These are phyloP conservation scores for Spatholobus suberectus DNA, from an alignment of 306 rosid genomes.

Conservation along the genomic window DNA sequence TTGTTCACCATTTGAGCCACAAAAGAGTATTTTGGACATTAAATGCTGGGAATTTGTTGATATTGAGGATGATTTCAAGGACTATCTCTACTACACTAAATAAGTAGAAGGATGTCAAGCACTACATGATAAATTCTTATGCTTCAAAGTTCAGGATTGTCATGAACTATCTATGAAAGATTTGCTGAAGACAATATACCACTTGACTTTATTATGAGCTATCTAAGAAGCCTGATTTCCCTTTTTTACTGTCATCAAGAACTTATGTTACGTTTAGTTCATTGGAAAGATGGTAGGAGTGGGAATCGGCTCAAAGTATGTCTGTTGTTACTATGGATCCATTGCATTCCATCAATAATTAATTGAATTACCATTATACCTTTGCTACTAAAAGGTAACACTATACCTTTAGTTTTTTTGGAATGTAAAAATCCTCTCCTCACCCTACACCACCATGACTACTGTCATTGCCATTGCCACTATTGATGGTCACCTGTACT, in stretches of 20 bases:
- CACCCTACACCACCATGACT: background rate
- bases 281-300: background rate
- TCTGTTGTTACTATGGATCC: background rate
- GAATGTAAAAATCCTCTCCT: background rate
- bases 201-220: constrained; percentile 2
- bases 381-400: background rate
- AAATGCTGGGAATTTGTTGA: background rate
- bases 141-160: background rate
- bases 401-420: background rate
- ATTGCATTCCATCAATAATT: background rate
- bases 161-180: too few species aligned
- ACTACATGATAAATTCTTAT: background rate
- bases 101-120: constrained; percentile 21
- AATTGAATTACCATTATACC: background rate
- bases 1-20: background rate
- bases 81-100: background rate
- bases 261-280: background rate
- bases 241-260: background rate
- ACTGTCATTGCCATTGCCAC: background rate
- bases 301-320: background rate
- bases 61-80: constrained; percentile 10
- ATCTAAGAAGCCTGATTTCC: background rate
- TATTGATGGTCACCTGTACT: background rate
- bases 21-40: background rate
- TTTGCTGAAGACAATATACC: background rate